Evolutionary conservation across 139 green algal genomes (phyloP), one percentile per base, ranked within the genome.

Genomic region (Chlamydomonas sp.): DNA sequence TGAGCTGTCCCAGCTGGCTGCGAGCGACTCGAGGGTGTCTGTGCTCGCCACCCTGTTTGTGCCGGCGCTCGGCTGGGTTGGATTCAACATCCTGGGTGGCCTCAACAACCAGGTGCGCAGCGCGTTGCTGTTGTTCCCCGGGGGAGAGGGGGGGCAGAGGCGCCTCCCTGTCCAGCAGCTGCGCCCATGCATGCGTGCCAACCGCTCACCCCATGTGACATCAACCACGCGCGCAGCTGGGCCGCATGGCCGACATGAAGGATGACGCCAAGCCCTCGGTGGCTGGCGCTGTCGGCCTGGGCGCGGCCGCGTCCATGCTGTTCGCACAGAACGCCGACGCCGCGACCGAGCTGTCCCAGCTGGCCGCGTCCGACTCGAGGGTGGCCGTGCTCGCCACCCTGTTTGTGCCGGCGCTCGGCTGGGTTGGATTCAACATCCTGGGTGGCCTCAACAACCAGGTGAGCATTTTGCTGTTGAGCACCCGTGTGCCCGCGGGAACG

Each of bases 361-460:
- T 96, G n/a, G 90, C 91, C 34, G 83, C 76, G 37, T 64, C 37
- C 33, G 87, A 96, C 79, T 83, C 79, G 77, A 79, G 89, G 5
- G 26, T 88, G 2, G 48, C 49, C 33, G 76, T 82, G 57, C 78
- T 94, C 2, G 26, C 26, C 2, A 76, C 77, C 28, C 67, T 84
- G 28, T 71, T 84, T 10, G 67, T 85, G 34, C 83, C 83, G 33
- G 81, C 63, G 1, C 28, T 89, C 1, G 81, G 71, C 33, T 89
- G 88, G 88, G 88, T 93, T 65, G 73, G 62, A 8, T 91, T 93
- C 77, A 95, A 95, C 84, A 92, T 92, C 38, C 57, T 84, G 1
- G 69, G 76, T 43, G 22, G 24, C 26, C 24, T 33, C 8, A 20
- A 10, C 8, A 20, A 20, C 54, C 54, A 64, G 54, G 54, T 64